Base-by-base conservation (phyloP, 78 protist genomes). In the Dictyostelium firmibasis region DNA sequence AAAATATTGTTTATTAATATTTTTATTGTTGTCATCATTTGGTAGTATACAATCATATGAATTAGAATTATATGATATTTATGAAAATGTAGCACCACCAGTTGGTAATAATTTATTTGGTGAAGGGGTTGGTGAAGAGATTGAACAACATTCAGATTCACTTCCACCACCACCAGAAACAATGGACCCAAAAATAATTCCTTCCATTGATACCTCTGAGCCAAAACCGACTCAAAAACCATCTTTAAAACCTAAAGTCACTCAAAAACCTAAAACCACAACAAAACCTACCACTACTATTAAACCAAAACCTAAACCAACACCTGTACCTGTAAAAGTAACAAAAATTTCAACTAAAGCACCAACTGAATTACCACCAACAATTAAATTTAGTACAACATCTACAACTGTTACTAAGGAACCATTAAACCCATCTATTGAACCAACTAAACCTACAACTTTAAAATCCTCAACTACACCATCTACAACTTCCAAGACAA, bases 141-240 rank as follows among this genome's bases (percentile, higher is more conserved):
- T 72, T 14, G 44, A 31, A 33, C 44, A 72, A 72, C 43, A 72
- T 33, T 72, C 79, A 33, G 79, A 72, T 33, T 72, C 44, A 33
- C 9, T 33, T 16, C n/a, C 79, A 33, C 79, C 79, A 33, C 79
- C 79, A 72, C 79, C 79, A 29, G 79, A 72, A 33, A 72, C 79
- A 72, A 33, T 33, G 38, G 79, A 33, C 16, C 79, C 79, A 72
- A 72, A 72, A 33, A 72, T 72, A 29, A 33, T 72, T 31, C 79
- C 79, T 16, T 4, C 36, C 2, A 33, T 72, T 72, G 79, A 72
- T 33, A 72, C 79, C 0, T 33, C 44, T 10, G 25, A 16, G 36
- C 79, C 79, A 33, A 72, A 72, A 18, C 44, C 79, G 43, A 72
- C 79, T 13, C 23, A 29, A 72, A 72, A 72, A 33, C 79, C 79